These are phyloP conservation scores for Linnemannia zychae DNA, from an alignment of 192 early-diverging fungal genomes.

Conservation along the genomic window DNA sequence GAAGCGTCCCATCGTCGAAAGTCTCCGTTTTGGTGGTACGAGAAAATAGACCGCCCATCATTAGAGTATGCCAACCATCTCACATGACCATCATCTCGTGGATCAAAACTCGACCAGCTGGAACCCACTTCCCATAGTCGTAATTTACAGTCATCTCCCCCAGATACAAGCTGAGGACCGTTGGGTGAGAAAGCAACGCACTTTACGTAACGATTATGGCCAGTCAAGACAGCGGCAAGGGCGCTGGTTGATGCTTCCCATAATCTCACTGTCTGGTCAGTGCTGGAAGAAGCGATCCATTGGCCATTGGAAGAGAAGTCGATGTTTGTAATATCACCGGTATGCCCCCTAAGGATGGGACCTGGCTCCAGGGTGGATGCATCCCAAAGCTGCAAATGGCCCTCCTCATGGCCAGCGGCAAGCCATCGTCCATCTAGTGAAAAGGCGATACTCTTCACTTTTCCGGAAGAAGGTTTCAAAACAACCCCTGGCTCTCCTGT, in stretches of 20 bases:
- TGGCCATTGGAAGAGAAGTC: neutral
- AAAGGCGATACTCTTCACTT: neutral
- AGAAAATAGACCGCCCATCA: no score
- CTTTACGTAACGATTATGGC: neutral
- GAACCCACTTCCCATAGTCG: conserved; percentile 3
- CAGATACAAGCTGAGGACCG: neutral
- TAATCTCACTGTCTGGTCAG: neutral
- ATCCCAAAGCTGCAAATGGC: no score
- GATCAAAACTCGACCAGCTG: neutral
- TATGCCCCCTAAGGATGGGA: no score
- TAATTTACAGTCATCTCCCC: neutral
- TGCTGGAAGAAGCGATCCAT: neutral
- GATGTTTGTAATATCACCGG: neutral
- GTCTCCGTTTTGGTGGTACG: no score
- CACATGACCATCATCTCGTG: no score
- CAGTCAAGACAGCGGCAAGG: neutral
- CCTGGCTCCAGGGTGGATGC: no score
- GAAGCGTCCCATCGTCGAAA: no score
- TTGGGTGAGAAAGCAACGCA: neutral
- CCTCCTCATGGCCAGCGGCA: no score
- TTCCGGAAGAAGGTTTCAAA: no score
- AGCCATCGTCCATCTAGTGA: neutral
- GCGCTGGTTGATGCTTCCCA: neutral
- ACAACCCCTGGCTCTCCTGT: neutral
- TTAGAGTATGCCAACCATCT: no score